Base-by-base conservation (phyloP, 768 basidiomycete species). In the Tylopilus felleus region DNA sequence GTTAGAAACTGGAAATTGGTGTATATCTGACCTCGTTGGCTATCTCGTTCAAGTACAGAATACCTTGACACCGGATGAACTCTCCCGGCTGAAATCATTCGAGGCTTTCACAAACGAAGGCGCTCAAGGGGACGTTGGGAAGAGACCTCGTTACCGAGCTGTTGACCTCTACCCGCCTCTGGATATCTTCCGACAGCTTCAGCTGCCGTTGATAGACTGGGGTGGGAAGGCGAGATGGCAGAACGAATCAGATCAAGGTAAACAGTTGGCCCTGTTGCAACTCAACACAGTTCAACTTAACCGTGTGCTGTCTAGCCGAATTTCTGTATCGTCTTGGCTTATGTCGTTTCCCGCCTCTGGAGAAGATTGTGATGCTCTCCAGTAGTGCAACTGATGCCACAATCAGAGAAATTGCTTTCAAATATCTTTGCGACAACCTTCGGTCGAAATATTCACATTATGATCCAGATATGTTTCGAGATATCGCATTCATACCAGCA, bases 211-310 rank as follows among this genome's bases (percentile, higher is more conserved):
- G 3, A 76, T 98, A 40, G 93, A 93, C 60, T 99, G 97, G 96
- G 87, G 89, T 1, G 75, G 74, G 25, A 76, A 84, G 55, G 72
- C 73, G 1, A 93, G 87, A 67, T 99, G 96, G 96, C 80, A 81
- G 55, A 71, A 77, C 5, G 80, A 79, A 10, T 93, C 93, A 0
- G 92, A 93, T 27, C 94, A 97, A 85, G 93, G n/a, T n/a, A n/a
- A n/a, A n/a, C n/a, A n/a, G 94, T 89, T 16, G 33, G 33, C 16
- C 39, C 5, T 52, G 21, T 35, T 55, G 36, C 17, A 43, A 35
- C 2, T 9, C n/a, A n/a, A n/a, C n/a, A 4, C 14, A 23, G 19
- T 9, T 13, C 52, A 14, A 53, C 43, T 59, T n/a, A 63, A 19
- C 17, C 51, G 14, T 14, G 13, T 12, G 33, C 13, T 10, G 8